phyloP scores from a whole-genome alignment of 2,329 filamentous ascomycete genomes.

The Fusarium coffeatum region DNA sequence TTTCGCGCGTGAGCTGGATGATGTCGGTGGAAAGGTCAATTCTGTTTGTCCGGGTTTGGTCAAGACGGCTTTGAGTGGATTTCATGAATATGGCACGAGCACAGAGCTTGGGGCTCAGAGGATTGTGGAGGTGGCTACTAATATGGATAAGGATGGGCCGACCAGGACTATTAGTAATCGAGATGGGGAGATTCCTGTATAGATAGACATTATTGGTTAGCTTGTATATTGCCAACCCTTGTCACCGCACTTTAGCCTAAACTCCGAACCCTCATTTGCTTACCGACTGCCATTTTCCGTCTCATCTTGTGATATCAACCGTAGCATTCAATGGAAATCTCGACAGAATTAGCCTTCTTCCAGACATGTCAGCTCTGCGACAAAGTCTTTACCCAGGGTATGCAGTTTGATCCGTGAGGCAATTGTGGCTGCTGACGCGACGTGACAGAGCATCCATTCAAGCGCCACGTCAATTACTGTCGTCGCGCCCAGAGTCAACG shows the following conservation, averaged over 20 bases:
- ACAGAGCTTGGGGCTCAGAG: constrained; percentile 47
- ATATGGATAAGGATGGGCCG: constrained; percentile 45
- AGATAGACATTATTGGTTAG: constrained; percentile 1
- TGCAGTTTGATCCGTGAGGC: too few relatives aligned
- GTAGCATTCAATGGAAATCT: constrained; percentile 2
- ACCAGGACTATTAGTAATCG: constrained; percentile 46
- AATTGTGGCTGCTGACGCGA: too few relatives aligned
- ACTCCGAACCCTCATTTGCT: constrained; percentile 19
- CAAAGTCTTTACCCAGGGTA: constrained; percentile 41
- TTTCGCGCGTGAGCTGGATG: constrained; percentile 49
- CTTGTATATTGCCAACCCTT: neutral
- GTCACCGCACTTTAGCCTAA: constrained; percentile 20
- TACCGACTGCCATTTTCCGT: neutral
- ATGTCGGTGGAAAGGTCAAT: constrained; percentile 51
- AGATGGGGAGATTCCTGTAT: constrained; percentile 42
- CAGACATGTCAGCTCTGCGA: constrained; percentile 36
- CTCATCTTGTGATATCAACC: neutral
- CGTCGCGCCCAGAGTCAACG: constrained; percentile 39
- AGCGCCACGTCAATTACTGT: constrained; percentile 45
- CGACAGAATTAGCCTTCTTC: neutral
- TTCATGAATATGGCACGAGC: constrained; percentile 18
- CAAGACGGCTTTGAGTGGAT: constrained; percentile 46
- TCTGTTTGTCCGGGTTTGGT: constrained; percentile 54
- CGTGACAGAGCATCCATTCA: constrained; percentile 34
- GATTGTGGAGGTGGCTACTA: constrained; percentile 49